These are phyloP conservation scores for Exsudoporus frostii DNA, from an alignment of 768 basidiomycete species.

Conservation along the genomic window DNA sequence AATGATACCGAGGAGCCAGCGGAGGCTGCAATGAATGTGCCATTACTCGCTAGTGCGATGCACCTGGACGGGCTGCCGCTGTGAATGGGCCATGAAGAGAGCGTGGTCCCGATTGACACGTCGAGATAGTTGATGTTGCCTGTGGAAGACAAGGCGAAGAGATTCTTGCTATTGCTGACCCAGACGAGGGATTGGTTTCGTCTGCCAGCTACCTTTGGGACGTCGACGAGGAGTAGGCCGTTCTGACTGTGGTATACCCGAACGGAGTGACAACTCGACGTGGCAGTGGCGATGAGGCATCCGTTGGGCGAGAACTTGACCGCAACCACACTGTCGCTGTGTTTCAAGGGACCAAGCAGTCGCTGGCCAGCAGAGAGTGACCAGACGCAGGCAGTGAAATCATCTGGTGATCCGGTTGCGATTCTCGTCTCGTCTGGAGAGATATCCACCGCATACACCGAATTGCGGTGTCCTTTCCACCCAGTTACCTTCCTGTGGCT, in stretches of 20 bases:
- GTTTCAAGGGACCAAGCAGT: neutral
- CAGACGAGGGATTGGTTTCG: constrained; percentile 11
- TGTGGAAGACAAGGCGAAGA: constrained; percentile 5
- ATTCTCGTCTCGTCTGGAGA: too few relatives aligned
- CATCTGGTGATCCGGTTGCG: too few relatives aligned
- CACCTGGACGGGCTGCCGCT: neutral
- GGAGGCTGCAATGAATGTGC: constrained; percentile 3
- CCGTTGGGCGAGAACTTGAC: constrained; percentile 6
- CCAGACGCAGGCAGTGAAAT: neutral
- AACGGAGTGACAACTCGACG: neutral
- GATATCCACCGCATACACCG: too few relatives aligned
- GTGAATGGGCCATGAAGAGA: constrained; percentile 1
- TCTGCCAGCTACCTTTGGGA: too few relatives aligned
- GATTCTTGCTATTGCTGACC: constrained; percentile 2
- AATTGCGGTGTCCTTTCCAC: too few relatives aligned
- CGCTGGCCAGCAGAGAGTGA: neutral
- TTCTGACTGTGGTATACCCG: neutral
- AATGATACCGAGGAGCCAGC: constrained; percentile 5
- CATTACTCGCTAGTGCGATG: constrained; percentile 3
- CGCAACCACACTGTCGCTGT: neutral
- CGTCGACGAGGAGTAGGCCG: neutral
- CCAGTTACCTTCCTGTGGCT: too few relatives aligned
- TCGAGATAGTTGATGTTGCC: constrained; percentile 4
- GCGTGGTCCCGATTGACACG: neutral
- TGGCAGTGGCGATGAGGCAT: neutral